Conservation (phyloP, 2,329 filamentous ascomycete species). For the Whalleya microplaca region DNA sequence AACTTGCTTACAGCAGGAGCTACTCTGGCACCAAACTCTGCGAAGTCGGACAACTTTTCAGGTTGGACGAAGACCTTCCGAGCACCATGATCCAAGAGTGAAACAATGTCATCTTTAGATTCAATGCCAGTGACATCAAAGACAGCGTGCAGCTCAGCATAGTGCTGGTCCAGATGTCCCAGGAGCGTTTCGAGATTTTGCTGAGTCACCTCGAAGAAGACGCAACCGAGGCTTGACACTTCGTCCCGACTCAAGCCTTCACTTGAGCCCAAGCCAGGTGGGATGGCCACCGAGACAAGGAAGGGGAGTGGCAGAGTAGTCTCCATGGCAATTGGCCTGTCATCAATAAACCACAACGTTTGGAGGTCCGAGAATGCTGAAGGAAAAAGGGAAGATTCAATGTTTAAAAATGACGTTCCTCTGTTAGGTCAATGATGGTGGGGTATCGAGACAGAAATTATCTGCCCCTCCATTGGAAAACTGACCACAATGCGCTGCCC, state of each 20-base stretch:
- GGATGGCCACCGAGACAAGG: conserved; percentile 59
- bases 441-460: conserved; percentile 24
- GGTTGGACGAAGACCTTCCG: conserved; percentile 81
- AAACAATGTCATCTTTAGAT: conserved; percentile 72
- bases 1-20: conserved; percentile 54
- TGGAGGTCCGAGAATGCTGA: not conserved
- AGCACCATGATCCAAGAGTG: conserved; percentile 83
- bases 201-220: conserved; percentile 58
- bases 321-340: conserved; percentile 53
- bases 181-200: conserved; percentile 47
- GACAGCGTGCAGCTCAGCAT: conserved; percentile 63
- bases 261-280: conserved; percentile 50
- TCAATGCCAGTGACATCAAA: conserved; percentile 75
- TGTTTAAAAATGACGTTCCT: conserved; percentile 24
- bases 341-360: not conserved
- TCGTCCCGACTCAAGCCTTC: conserved; percentile 61
- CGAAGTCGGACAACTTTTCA: conserved; percentile 64
- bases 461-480: conserved; percentile 21
- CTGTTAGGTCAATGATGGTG: conserved; percentile 28
- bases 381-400: conserved; percentile 5
- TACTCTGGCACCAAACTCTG: conserved; percentile 60
- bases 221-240: conserved; percentile 60
- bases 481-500: too few relatives aligned
- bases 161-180: conserved; percentile 53
- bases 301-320: conserved; percentile 67